Conservation (phyloP, 768 basidiomycete species). For the Botryobasidium botryosum region DNA sequence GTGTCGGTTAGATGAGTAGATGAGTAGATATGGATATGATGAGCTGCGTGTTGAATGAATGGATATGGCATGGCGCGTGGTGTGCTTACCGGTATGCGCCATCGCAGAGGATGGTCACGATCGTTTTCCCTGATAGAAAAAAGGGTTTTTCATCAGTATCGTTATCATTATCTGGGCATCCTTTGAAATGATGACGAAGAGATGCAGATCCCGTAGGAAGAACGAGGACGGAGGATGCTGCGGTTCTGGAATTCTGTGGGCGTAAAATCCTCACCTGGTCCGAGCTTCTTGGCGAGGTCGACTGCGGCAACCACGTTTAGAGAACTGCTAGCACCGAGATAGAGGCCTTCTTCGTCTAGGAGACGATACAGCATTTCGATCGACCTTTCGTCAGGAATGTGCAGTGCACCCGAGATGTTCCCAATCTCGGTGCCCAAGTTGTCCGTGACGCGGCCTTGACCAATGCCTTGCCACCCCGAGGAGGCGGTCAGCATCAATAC, state of each 20-base stretch:
- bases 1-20: too few relatives aligned
- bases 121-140: conserved; percentile 41
- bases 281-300: conserved; percentile 70
- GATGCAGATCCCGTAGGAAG: too few relatives aligned
- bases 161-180: not conserved
- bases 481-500: conserved; percentile 3
- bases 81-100: conserved; percentile 84
- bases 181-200: not conserved
- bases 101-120: conserved; percentile 85
- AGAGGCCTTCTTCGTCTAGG: conserved; percentile 81
- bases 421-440: conserved; percentile 75
- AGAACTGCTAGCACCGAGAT: conserved; percentile 86
- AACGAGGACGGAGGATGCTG: too few relatives aligned
- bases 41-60: too few relatives aligned
- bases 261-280: conserved; percentile 40
- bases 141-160: not conserved
- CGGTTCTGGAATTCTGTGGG: too few relatives aligned
- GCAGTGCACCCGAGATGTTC: conserved; percentile 65
- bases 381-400: conserved; percentile 73
- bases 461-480: conserved; percentile 47
- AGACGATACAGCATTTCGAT: conserved; percentile 90
- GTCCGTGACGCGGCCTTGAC: conserved; percentile 87
- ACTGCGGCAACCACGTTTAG: conserved; percentile 89
- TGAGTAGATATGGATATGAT: too few relatives aligned
- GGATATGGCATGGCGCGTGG: too few relatives aligned